Evolutionary conservation across 768 basidiomycete species (phyloP), one percentile per base, ranked within the genome.

Genomic region (Rhodotorula toruloides): DNA sequence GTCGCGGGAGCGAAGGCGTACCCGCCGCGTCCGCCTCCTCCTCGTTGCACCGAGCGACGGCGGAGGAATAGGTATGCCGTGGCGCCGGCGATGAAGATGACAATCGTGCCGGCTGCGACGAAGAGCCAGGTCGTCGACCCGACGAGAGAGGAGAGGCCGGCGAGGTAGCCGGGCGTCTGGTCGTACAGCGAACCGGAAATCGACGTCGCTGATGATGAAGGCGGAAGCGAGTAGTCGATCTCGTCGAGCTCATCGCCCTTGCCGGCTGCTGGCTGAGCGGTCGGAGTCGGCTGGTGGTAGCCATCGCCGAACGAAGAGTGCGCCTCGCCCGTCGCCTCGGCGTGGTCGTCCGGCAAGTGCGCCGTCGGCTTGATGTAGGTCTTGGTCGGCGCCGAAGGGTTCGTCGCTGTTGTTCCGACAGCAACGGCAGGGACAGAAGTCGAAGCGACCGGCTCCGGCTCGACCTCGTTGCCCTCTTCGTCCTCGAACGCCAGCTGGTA

Each of bases 71-170:
- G 88, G 83, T 90, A 92, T 34, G 87, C 74, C 0, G 82, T 87
- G 8, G 82, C 82, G 17, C 82, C 84, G 32, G 86, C 78, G 37
- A 84, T 87, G 74, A 93, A 91, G 50, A 94, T 70, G 7, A 85
- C 77, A 19, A 96, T 87, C 17, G 84, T 82, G n/a, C 85, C 85
- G n/a, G 88, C 79, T 2, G 91, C 90, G 62, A 85, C 86, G 65
- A 92, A 91, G 78, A 96, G 84, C 94, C 94, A 98, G 67, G 85
- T 88, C 67, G 88, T 86, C 72, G 81, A 86, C 16, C 84, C 83
- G 54, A 89, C 80, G 32, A 93, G 83, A 63, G 82, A 84, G 4
- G 84, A 82, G 80, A 93, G 84, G 71, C 85, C 85, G 2, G 88
- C 81, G 80, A 90, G 91, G 87, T 89, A 91, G 63, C 61, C 62